phyloP scores from a whole-genome alignment of 768 basidiomycete species.

The Lactarius hengduanensis region DNA sequence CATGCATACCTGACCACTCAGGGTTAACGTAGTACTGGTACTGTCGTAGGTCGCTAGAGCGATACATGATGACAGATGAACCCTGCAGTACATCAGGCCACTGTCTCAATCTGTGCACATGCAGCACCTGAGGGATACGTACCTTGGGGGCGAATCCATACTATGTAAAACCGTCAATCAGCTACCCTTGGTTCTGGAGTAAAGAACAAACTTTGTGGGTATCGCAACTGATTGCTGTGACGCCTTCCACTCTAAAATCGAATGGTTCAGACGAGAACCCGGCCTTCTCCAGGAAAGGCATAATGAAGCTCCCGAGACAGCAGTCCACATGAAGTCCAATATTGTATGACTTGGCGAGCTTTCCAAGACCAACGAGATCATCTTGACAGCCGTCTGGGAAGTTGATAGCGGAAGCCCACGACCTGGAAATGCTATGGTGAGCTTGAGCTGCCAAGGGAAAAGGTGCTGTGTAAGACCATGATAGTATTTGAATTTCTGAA shows the following conservation, averaged over 20 bases:
- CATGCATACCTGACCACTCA: slow-evolving; percentile 64
- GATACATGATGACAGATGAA: slow-evolving; percentile 95
- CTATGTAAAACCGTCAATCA: slow-evolving; percentile 39
- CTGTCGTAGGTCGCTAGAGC: slow-evolving; percentile 66
- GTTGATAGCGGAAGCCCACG: slow-evolving; percentile 82
- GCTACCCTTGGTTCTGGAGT: slow-evolving; percentile 2
- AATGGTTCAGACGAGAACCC: slow-evolving; percentile 74
- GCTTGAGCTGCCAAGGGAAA: slow-evolving; percentile 1
- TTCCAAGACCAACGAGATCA: slow-evolving; percentile 75
- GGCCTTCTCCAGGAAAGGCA: slow-evolving; percentile 84
- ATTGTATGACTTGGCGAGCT: slow-evolving; percentile 68
- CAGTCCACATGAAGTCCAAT: slow-evolving; percentile 94
- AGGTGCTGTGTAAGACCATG: slow-evolving; percentile 49
- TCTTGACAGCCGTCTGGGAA: slow-evolving; percentile 88
- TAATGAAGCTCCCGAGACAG: slow-evolving; percentile 90
- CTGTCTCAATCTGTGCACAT: not conserved
- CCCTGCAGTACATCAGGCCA: slow-evolving; percentile 47
- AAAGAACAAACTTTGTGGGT: slow-evolving; percentile 71
- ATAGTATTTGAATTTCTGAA: slow-evolving; percentile 84
- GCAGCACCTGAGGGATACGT: not conserved
- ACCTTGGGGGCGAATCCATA: slow-evolving; percentile 96
- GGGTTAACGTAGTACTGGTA: slow-evolving; percentile 88
- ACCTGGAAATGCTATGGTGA: slow-evolving; percentile 45
- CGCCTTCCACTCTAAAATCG: slow-evolving; percentile 88
- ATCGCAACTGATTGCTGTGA: slow-evolving; percentile 94